These are phyloP conservation scores for Graphiopsis chlorocephala DNA, from an alignment of 2,329 filamentous ascomycete species.

Conservation along the genomic window DNA sequence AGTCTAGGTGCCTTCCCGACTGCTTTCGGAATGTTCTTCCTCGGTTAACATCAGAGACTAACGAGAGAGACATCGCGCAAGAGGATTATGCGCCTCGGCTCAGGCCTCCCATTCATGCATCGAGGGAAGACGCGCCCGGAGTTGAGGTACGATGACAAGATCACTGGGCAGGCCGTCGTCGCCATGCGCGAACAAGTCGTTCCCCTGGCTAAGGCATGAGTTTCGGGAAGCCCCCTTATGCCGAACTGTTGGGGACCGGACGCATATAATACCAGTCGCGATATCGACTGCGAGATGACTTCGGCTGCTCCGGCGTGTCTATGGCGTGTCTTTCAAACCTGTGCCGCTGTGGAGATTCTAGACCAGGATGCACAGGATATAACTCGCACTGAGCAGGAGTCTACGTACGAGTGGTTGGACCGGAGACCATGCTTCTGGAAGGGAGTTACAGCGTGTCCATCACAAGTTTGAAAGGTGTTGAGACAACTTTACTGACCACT, in stretches of 20 bases:
- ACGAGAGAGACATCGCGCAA: background rate
- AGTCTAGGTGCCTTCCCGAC: background rate
- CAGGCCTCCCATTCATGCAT: background rate
- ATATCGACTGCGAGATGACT: background rate
- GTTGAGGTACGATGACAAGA: background rate
- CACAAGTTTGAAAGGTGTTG: background rate
- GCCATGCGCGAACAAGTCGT: background rate
- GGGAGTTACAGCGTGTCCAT: background rate
- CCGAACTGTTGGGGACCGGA: background rate
- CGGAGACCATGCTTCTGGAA: background rate
- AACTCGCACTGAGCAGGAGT: background rate
- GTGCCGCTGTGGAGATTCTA: conserved; percentile 3
- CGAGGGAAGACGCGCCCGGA: background rate
- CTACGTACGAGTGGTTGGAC: background rate
- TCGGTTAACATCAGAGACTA: background rate
- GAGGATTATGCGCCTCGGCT: background rate
- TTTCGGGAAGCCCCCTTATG: background rate
- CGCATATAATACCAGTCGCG: background rate
- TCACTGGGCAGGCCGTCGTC: background rate
- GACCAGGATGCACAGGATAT: background rate
- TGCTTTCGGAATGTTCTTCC: background rate
- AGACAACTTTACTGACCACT: background rate
- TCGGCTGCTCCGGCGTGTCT: background rate
- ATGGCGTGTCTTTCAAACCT: background rate
- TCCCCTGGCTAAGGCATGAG: background rate